Percentiles rank a stretch among this genome's conserved stretches.
Evolutionary conservation across 306 rosid species (phyloP).

Genomic region (Crotalaria pallida): DNA sequence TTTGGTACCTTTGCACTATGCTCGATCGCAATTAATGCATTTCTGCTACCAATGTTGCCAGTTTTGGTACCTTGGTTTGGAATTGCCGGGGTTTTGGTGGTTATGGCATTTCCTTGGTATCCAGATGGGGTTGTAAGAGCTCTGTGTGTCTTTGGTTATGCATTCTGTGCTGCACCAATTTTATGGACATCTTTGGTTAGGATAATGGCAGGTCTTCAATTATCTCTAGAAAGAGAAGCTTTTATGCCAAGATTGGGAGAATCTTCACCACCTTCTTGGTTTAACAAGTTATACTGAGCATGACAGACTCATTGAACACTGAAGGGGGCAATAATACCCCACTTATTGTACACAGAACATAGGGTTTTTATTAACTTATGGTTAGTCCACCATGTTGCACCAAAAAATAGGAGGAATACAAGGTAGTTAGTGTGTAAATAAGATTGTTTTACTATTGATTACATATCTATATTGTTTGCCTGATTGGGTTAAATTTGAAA

Average conservation of each 20-base stretch:
- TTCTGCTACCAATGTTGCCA: conserved; percentile 60
- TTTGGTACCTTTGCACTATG: conserved; percentile 62
- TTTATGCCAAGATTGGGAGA: conserved; percentile 60
- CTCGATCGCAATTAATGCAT: conserved; percentile 44
- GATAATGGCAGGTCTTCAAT: conserved; percentile 50
- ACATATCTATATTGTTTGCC: background rate
- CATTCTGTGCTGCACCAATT: conserved; percentile 64
- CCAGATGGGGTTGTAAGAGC: conserved; percentile 71
- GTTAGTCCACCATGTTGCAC: background rate
- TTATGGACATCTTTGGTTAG: conserved; percentile 51
- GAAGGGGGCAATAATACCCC: background rate
- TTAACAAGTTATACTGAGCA: conserved; percentile 49
- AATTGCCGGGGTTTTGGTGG: conserved; percentile 50
- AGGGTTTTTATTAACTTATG: background rate
- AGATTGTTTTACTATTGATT: conserved; percentile 12
- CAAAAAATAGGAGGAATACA: background rate
- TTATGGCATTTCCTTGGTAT: conserved; percentile 84
- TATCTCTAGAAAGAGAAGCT: conserved; percentile 67
- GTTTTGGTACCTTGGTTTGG: conserved; percentile 56
- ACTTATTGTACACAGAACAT: background rate
- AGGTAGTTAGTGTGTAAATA: conserved; percentile 12
- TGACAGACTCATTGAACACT: background rate
- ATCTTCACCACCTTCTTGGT: conserved; percentile 42
- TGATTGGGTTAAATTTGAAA: conserved; percentile 8
- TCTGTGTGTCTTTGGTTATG: conserved; percentile 55